A percentile compares a stretch with the other conserved stretches of the same genome.
These are phyloP conservation scores for Brettanomyces naardenensis DNA, from an alignment of 805 yeast genomes.

Conservation along the genomic window DNA sequence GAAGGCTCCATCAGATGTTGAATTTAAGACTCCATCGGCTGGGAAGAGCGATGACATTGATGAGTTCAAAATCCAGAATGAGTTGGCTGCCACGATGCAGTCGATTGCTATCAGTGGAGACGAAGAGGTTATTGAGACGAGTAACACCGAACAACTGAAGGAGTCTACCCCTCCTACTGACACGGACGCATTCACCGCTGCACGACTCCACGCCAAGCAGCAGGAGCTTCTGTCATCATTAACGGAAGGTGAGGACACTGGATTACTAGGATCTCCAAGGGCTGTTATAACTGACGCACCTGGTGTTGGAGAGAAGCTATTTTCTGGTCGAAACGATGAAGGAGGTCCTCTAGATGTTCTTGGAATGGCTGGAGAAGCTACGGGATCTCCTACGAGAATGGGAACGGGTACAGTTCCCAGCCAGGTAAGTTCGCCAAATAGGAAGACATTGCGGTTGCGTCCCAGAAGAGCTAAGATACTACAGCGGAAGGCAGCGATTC, in stretches of 20 bases:
- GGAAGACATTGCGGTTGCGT: slow-evolving; percentile 33
- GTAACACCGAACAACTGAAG: too few species aligned
- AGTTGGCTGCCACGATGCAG: slow-evolving; percentile 15
- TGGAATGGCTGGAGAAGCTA: slow-evolving; percentile 1
- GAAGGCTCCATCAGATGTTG: not conserved
- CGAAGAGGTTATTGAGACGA: slow-evolving; percentile 5
- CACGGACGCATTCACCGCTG: not conserved
- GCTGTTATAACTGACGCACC: slow-evolving; percentile 4
- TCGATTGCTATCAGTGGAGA: slow-evolving; percentile 5
- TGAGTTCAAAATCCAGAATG: slow-evolving; percentile 14
- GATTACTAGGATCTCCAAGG: too few species aligned
- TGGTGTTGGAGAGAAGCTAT: slow-evolving; percentile 11
- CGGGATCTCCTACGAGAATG: not conserved
- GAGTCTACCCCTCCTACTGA: too few species aligned
- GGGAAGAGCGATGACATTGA: slow-evolving; percentile 5
- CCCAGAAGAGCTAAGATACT: slow-evolving; percentile 31
- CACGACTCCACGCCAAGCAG: not conserved
- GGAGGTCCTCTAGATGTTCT: slow-evolving; percentile 17
- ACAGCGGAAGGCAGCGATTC: slow-evolving; percentile 23
- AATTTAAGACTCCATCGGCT: not conserved
- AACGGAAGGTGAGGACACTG: not conserved
- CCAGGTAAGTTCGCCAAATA: slow-evolving; percentile 29
- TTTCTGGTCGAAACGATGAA: slow-evolving; percentile 6
- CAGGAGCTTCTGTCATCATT: not conserved
- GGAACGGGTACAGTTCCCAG: not conserved